Evolutionary conservation across 768 basidiomycete genomes (phyloP), one percentile per base, ranked within the genome.

Genomic region (Bullera alba): DNA sequence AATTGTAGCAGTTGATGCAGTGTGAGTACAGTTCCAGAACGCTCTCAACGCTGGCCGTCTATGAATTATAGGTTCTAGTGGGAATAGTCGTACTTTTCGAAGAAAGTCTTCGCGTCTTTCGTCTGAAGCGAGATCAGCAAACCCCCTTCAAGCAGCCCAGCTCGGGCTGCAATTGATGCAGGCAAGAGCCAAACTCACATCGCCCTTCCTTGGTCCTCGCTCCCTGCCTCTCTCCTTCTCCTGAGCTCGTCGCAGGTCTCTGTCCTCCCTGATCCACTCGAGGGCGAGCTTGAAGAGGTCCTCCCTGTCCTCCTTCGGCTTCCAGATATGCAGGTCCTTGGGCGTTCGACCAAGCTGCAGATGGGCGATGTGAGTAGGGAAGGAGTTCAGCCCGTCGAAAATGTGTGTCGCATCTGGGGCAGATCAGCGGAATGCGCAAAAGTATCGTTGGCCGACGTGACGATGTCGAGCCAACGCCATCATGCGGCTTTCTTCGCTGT

Each of bases 291-390:
- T 71, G 68, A 95, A 85, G 29, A 99, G 72, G 25, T 72, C 63
- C 22, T 71, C 71, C 4, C 43, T 19, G 15, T 46, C 42, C 5
- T 46, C 50, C 4, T 42, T 32, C 14, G 46, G 19, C 53, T 43
- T 37, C 89, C 91, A 96, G 5, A 81, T 65, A 14, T 80, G 79
- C 5, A 70, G 46, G 2, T 86, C 84, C 16, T 76, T 76, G 4
- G 74, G 73, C 1, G 79, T 82, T 12, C 82, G 76, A 3, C 95
- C 95, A 41, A 90, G 78, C 22, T 85, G 82, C 83, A 99, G 85
- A 67, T 97, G 95, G 4, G 83, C 82, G 53, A 97, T 77, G 64
- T 93, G 88, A 0, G 92, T 96, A 3, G 95, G 93, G 76, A 93
- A 96, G n/a, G 79, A 73, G 63, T 81, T 80, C 26, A 97, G 74